Percentiles rank a stretch among this genome's conserved stretches.
These are phyloP conservation scores for Lichtheimia ornata DNA, from an alignment of 371 early-diverging fungal species.

Conservation along the genomic window DNA sequence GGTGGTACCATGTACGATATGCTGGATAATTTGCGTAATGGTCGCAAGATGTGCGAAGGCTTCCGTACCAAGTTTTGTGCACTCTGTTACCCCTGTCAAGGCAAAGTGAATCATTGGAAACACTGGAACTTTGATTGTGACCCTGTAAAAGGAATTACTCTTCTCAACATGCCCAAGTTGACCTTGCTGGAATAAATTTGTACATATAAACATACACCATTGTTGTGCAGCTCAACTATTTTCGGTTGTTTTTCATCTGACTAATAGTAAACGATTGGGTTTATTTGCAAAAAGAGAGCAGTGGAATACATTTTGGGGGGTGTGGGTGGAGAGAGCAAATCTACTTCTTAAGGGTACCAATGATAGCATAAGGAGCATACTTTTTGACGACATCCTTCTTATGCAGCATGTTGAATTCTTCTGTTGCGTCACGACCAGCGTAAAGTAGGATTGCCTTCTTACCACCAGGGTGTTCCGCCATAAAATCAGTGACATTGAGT, in stretches of 20 bases:
- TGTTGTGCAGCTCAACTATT: no score
- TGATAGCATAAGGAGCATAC: conserved; percentile 82
- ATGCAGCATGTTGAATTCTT: conserved; percentile 93
- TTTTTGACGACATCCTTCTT: conserved; percentile 85
- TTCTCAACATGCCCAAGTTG: conserved; percentile 31
- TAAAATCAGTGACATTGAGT: conserved; percentile 90
- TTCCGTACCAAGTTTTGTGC: conserved; percentile 48
- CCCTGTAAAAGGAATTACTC: conserved; percentile 55
- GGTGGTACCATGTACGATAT: conserved; percentile 62
- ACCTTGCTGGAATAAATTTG: conserved; percentile 35
- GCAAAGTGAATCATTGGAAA: conserved; percentile 59
- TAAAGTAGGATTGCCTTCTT: conserved; percentile 85
- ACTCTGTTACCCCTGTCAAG: conserved; percentile 60
- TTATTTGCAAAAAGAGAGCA: conserved; percentile 1
- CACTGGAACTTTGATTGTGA: conserved; percentile 65
- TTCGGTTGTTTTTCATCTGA: no score
- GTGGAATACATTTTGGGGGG: not conserved
- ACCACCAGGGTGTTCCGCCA: conserved; percentile 85
- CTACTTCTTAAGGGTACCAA: conserved; percentile 68
- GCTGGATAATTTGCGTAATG: conserved; percentile 46
- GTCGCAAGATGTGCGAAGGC: conserved; percentile 48
- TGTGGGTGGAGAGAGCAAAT: not conserved
- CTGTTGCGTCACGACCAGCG: conserved; percentile 86
- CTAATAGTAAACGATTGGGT: conserved; percentile 4
- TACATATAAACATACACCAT: not conserved